Percentiles rank a stretch among this genome's conserved stretches.
These are phyloP conservation scores for Penicillium sp. DNA, from an alignment of 2,329 filamentous ascomycete genomes.

Conservation along the genomic window DNA sequence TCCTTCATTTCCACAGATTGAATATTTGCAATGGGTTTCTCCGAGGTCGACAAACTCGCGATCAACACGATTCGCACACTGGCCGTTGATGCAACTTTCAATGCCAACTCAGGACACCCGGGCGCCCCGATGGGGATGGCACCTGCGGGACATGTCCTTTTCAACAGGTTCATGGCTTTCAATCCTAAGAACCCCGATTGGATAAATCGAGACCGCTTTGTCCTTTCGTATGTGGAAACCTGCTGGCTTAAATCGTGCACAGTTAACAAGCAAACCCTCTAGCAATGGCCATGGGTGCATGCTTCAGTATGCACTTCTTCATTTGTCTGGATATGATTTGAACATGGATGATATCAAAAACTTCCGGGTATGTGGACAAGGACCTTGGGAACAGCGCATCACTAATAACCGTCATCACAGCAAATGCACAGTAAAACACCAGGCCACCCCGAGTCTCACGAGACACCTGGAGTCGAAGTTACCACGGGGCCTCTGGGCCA, in stretches of 20 bases:
- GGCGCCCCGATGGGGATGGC: neutral
- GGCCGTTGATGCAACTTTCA: neutral
- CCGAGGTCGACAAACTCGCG: neutral
- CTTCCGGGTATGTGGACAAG: slow-evolving; percentile 10
- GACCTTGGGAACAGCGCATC: too few relatives aligned
- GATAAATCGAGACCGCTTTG: slow-evolving; percentile 43
- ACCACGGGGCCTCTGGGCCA: slow-evolving; percentile 61
- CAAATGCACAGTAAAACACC: slow-evolving; percentile 11
- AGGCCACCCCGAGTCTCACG: slow-evolving; percentile 52
- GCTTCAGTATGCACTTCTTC: slow-evolving; percentile 19
- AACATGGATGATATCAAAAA: slow-evolving; percentile 22
- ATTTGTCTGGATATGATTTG: slow-evolving; percentile 19
- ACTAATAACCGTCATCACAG: too few relatives aligned
- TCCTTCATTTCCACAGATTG: neutral
- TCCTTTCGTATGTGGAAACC: too few relatives aligned
- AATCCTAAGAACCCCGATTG: slow-evolving; percentile 15
- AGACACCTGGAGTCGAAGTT: slow-evolving; percentile 57
- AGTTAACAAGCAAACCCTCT: too few relatives aligned
- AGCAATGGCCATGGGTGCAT: slow-evolving; percentile 23
- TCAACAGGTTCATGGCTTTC: neutral
- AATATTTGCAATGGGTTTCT: neutral
- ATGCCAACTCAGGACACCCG: neutral
- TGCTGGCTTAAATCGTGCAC: too few relatives aligned
- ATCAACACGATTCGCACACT: neutral
- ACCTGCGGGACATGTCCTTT: neutral